Evolutionary conservation across 805 yeast genomes (phyloP).

Genomic region (Saccharomycopsis sp.): DNA sequence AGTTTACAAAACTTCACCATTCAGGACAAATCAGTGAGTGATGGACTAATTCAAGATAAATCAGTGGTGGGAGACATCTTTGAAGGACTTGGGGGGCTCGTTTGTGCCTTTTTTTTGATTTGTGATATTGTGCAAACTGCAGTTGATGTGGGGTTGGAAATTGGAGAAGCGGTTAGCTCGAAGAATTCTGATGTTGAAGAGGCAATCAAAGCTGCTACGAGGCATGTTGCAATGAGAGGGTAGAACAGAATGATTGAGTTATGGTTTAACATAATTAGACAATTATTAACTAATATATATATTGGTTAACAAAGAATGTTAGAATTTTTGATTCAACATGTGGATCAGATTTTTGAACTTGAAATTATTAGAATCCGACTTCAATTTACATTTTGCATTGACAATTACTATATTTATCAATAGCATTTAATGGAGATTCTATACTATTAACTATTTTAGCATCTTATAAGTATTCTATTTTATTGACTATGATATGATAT

Average conservation of each 20-base stretch:
- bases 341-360: too few species aligned
- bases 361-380: too few species aligned
- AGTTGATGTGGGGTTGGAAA: conserved; percentile 3
- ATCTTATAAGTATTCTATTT: neutral
- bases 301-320: too few species aligned
- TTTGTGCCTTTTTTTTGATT: conserved; percentile 13
- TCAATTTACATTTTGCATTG: too few species aligned
- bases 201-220: conserved; percentile 7
- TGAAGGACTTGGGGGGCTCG: conserved; percentile 4
- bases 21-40: neutral
- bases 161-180: conserved; percentile 5
- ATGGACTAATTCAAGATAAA: conserved; percentile 4
- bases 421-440: too few species aligned
- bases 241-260: too few species aligned
- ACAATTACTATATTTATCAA: too few species aligned
- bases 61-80: conserved; percentile 2
- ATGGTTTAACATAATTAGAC: too few species aligned
- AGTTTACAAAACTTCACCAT: too few species aligned
- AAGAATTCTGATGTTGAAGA: conserved; percentile 9
- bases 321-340: too few species aligned
- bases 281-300: too few species aligned
- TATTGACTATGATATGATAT: neutral
- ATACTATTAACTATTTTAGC: neutral
- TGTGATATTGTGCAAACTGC: conserved; percentile 9
- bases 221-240: conserved; percentile 8